phyloP scores from a whole-genome alignment of 2,329 filamentous ascomycete species.

The Pseudocercospora pini-densiflorae region DNA sequence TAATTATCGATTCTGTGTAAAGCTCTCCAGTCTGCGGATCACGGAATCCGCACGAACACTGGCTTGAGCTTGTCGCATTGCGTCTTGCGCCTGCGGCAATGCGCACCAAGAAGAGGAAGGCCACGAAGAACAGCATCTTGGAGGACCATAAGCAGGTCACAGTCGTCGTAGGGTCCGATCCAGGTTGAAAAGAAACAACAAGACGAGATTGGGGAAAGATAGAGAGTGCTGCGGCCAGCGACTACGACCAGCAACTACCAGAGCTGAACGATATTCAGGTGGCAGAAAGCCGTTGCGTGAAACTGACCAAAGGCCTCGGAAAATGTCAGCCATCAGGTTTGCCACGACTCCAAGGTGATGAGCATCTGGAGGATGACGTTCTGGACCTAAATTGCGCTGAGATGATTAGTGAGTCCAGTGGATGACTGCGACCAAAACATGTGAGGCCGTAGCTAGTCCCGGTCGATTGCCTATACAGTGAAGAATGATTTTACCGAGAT shows the following conservation, averaged over 20 bases:
- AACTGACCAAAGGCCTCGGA: neutral
- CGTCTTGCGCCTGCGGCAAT: conserved; percentile 17
- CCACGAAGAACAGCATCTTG: conserved; percentile 20
- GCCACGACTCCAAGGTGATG: neutral
- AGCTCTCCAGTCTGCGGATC: conserved; percentile 45
- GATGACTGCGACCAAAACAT: conserved; percentile 6
- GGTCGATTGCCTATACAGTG: conserved; percentile 1
- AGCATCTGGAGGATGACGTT: neutral
- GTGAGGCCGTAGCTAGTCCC: neutral
- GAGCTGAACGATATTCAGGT: neutral
- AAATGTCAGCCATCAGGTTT: neutral
- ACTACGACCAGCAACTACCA: neutral
- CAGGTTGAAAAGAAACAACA: neutral
- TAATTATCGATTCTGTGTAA: conserved; percentile 54
- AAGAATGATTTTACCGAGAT: neutral
- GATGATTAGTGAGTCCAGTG: neutral
- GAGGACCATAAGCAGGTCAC: neutral
- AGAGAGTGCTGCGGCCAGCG: neutral
- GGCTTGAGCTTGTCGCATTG: conserved; percentile 23
- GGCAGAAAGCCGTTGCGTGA: neutral
- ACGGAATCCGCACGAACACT: conserved; percentile 54
- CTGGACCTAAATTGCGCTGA: neutral
- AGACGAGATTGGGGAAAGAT: neutral
- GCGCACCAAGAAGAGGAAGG: conserved; percentile 15
- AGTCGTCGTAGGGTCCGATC: neutral